A percentile compares a stretch with the other conserved stretches of the same genome.
These are phyloP conservation scores for Rhinocladiella mackenziei DNA, from an alignment of 2,329 filamentous ascomycete genomes.

Conservation along the genomic window DNA sequence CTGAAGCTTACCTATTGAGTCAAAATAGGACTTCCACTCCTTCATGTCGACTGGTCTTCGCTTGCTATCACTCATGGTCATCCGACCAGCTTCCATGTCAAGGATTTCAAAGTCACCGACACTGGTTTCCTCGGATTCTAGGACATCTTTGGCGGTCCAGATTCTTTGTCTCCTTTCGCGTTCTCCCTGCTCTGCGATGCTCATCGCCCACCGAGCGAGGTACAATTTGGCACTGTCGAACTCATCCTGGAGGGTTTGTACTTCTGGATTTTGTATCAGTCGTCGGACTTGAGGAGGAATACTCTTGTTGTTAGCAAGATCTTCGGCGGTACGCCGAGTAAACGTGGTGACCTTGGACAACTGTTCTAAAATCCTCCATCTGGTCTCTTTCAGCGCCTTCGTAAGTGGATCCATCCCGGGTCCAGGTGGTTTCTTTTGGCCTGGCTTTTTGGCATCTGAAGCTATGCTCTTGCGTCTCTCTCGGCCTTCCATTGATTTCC, in stretches of 20 bases:
- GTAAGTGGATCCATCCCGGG: slow-evolving; percentile 78
- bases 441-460: slow-evolving; percentile 38
- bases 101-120: slow-evolving; percentile 95
- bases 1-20: slow-evolving; percentile 66
- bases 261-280: slow-evolving; percentile 83
- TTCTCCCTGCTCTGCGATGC: slow-evolving; percentile 94
- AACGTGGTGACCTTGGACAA: slow-evolving; percentile 97
- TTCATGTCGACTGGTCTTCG: slow-evolving; percentile 71
- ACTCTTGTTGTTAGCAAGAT: slow-evolving; percentile 85
- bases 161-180: slow-evolving; percentile 78
- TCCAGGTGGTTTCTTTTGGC: slow-evolving; percentile 34
- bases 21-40: slow-evolving; percentile 92
- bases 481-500: slow-evolving; percentile 51
- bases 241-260: slow-evolving; percentile 92
- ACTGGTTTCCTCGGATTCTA: slow-evolving; percentile 90
- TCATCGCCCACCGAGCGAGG: slow-evolving; percentile 96
- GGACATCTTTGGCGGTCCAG: slow-evolving; percentile 87
- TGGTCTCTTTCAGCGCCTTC: slow-evolving; percentile 88
- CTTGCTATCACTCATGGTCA: slow-evolving; percentile 68
- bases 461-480: slow-evolving; percentile 38
- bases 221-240: slow-evolving; percentile 96
- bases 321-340: slow-evolving; percentile 84
- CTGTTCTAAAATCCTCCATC: slow-evolving; percentile 95
- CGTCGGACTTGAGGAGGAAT: slow-evolving; percentile 82
- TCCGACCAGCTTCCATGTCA: slow-evolving; percentile 67